Evolutionary conservation across 2,329 filamentous ascomycete genomes (phyloP).

Genomic region (Dactylella cylindrospora): DNA sequence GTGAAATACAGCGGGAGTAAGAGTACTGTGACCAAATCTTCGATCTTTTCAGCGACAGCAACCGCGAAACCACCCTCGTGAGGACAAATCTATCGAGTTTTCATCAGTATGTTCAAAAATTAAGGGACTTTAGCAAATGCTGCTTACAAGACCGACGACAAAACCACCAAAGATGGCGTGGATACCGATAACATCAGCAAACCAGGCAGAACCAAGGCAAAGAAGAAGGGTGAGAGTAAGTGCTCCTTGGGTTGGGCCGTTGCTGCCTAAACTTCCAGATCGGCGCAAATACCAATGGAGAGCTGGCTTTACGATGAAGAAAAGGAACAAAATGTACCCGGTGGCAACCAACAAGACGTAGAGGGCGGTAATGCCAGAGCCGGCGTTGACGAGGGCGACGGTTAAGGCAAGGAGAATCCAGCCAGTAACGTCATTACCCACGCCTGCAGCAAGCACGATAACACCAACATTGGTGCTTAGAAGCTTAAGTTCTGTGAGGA

Average conservation of each 20-base stretch:
- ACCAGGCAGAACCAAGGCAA: conserved; percentile 77
- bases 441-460: conserved; percentile 84
- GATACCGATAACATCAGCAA: conserved; percentile 85
- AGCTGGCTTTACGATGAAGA: conserved; percentile 69
- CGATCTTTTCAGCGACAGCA: conserved; percentile 88
- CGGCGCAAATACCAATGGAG: conserved; percentile 74
- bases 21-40: conserved; percentile 80
- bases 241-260: conserved; percentile 82
- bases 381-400: conserved; percentile 87
- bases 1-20: conserved; percentile 93
- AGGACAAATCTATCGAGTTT: conserved; percentile 65
- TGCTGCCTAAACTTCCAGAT: conserved; percentile 71
- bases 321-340: conserved; percentile 74
- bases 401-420: conserved; percentile 93
- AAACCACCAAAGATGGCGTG: conserved; percentile 96
- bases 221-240: conserved; percentile 80
- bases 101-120: conserved; percentile 3
- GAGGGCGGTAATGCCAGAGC: conserved; percentile 75
- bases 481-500: conserved; percentile 85
- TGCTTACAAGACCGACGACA: conserved; percentile 66
- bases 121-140: background rate
- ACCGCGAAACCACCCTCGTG: conserved; percentile 89
- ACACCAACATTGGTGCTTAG: conserved; percentile 80
- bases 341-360: conserved; percentile 77
- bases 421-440: conserved; percentile 86